Evolutionary conservation across 208 protist genomes (phyloP), one percentile per base, ranked within the genome.

Genomic region (Crithidia brevicula): DNA sequence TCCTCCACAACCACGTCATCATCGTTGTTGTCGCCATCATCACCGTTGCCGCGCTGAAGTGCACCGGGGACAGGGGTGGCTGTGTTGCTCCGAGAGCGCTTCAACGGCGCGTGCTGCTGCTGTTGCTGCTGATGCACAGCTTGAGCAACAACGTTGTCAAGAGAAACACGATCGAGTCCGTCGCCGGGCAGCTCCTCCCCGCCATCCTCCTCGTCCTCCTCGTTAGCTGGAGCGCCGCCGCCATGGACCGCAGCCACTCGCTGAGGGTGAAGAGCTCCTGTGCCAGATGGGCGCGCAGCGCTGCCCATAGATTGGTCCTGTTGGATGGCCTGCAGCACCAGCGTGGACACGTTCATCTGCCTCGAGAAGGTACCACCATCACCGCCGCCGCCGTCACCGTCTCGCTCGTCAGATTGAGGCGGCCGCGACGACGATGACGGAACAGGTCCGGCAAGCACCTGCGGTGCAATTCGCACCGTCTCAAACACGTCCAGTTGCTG

Each of bases 151-250:
- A 88, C 20, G 51, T 46, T 65, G 60, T 81, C 61, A 5, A 91
- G 36, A 3, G 67, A 56, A 20, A 73, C 72, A 43, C 67, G 80
- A 33, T 72, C 72, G 3, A 93, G 71, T 0, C 88, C 88, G 53
- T 85, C 79, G 25, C 67, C 81, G 4, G 88, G 85, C 46, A 94
- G 73, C 60, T 79, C 88, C 63, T 89, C 84, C 11, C 68, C 65
- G 0, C 72, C 80, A 15, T 72, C 73, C 2, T 82, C 79, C 16
- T 50, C 54, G 1, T 64, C 68, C 1, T 38, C 42, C 10, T 38
- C 68, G 16, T 52, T 47, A 20, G 40, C 46, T 15, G 30, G 25
- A 30, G 16, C 4, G 46, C 16, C 20, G 33, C 6, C 33, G 36
- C 30, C 43, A 7, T 36, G 34, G 15, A 23, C 33, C n/a, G 16